A percentile compares a stretch with the other conserved stretches of the same genome.
These are phyloP conservation scores for Beauveria pseudobassiana DNA, from an alignment of 2,329 filamentous ascomycete species.

Conservation along the genomic window DNA sequence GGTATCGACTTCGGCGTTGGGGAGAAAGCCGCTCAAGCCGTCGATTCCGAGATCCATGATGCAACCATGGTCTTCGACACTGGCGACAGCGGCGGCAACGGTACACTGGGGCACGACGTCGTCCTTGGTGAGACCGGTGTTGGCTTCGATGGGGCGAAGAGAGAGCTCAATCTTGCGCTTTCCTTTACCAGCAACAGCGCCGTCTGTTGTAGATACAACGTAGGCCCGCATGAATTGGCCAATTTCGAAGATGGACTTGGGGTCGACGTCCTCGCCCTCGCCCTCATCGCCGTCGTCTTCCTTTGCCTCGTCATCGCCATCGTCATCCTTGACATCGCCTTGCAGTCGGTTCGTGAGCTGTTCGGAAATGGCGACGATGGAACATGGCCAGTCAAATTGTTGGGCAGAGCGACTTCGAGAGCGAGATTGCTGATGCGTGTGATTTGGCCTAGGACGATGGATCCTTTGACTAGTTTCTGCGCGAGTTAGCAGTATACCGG, in stretches of 20 bases:
- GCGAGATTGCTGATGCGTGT: slow-evolving; percentile 73
- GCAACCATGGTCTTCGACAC: slow-evolving; percentile 92
- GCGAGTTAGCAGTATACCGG: slow-evolving; percentile 4
- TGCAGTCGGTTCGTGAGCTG: slow-evolving; percentile 70
- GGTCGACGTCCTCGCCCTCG: slow-evolving; percentile 57
- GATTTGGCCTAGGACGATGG: slow-evolving; percentile 80
- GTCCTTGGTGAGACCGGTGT: slow-evolving; percentile 63
- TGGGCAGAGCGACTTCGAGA: slow-evolving; percentile 76
- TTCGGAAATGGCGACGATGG: slow-evolving; percentile 86
- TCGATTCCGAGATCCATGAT: slow-evolving; percentile 85
- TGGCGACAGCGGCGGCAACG: slow-evolving; percentile 79
- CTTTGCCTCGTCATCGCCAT: slow-evolving; percentile 49
- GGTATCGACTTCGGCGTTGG: slow-evolving; percentile 70
- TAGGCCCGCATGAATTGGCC: slow-evolving; percentile 86
- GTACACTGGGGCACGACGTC: slow-evolving; percentile 70
- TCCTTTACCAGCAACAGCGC: slow-evolving; percentile 50
- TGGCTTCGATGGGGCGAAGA: slow-evolving; percentile 69
- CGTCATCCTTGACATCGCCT: slow-evolving; percentile 47
- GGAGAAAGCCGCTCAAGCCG: slow-evolving; percentile 72
- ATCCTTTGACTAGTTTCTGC: slow-evolving; percentile 76
- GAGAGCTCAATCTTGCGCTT: slow-evolving; percentile 85
- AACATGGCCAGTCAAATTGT: slow-evolving; percentile 88
- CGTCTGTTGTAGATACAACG: slow-evolving; percentile 71
- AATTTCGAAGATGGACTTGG: slow-evolving; percentile 66
- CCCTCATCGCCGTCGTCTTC: slow-evolving; percentile 46